phyloP scores from a whole-genome alignment of 805 yeast genomes.

The Yamadazyma tumulicola region DNA sequence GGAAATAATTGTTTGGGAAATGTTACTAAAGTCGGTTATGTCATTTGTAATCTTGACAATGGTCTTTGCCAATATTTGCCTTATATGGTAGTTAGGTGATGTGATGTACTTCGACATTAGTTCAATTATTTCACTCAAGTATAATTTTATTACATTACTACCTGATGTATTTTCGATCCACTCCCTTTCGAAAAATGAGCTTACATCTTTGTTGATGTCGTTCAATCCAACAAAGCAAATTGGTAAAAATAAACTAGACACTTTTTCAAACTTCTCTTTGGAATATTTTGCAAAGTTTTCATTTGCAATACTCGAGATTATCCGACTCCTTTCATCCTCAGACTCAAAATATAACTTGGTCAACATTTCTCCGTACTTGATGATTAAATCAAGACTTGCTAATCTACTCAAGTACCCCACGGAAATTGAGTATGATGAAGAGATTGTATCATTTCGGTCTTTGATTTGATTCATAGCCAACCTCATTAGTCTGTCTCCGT shows the following conservation, averaged over 20 bases:
- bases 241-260: conserved; percentile 68
- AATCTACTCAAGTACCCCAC: conserved; percentile 75
- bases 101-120: conserved; percentile 47
- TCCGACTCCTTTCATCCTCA: conserved; percentile 44
- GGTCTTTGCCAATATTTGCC: conserved; percentile 69
- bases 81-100: conserved; percentile 57
- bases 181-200: conserved; percentile 50
- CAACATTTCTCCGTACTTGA: conserved; percentile 52
- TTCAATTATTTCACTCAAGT: conserved; percentile 62
- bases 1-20: conserved; percentile 17
- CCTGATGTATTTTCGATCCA: conserved; percentile 83
- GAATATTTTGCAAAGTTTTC: conserved; percentile 68
- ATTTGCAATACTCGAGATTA: conserved; percentile 57
- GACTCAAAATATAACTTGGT: conserved; percentile 57
- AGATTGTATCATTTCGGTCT: conserved; percentile 70
- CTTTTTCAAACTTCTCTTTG: conserved; percentile 59
- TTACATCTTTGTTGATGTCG: conserved; percentile 49
- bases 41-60: conserved; percentile 52
- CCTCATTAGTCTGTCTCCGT: conserved; percentile 61
- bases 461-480: conserved; percentile 56
- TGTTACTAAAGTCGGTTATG: conserved; percentile 27
- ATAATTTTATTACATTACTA: conserved; percentile 68
- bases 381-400: conserved; percentile 48
- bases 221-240: conserved; percentile 74
- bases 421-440: conserved; percentile 73